A percentile compares a stretch with the other conserved stretches of the same genome.
Conservation (phyloP, 2,329 filamentous ascomycete species). For the Apiospora kogelbergensis region DNA sequence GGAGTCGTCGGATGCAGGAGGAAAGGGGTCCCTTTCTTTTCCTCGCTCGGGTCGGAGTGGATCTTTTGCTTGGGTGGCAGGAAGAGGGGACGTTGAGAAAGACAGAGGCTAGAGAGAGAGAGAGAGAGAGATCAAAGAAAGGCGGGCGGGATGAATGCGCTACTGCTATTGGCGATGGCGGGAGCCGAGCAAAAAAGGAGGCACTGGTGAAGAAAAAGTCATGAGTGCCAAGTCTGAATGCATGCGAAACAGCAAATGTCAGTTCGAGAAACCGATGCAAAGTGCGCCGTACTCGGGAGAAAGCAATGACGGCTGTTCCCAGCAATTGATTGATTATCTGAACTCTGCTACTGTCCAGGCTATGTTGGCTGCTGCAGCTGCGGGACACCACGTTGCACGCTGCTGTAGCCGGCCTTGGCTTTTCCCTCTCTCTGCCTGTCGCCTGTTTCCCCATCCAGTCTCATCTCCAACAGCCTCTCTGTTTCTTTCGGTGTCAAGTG, state of each 20-base stretch:
- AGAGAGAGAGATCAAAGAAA: neutral
- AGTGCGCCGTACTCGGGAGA: neutral
- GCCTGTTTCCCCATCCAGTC: no score
- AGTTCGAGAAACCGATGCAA: neutral
- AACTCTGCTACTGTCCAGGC: neutral
- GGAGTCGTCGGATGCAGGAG: slow-evolving; percentile 6
- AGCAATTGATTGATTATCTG: neutral
- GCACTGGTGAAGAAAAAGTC: neutral
- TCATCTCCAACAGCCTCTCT: neutral
- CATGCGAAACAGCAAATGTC: neutral
- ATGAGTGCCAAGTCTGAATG: neutral
- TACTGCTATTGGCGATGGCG: neutral
- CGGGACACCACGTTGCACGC: neutral
- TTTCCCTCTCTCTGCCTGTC: neutral
- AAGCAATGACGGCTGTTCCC: neutral
- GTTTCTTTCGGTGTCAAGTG: neutral
- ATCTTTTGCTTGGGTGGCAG: neutral
- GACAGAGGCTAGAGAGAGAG: neutral
- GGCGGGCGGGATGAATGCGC: slow-evolving; percentile 1
- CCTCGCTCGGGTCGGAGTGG: slow-evolving; percentile 3
- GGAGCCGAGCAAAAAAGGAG: neutral
- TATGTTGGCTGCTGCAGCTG: neutral
- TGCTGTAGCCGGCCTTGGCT: neutral
- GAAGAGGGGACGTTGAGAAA: neutral
- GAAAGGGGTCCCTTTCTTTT: slow-evolving; percentile 11